These are phyloP conservation scores for Aspergillus versicolor DNA, from an alignment of 2,329 filamentous ascomycete species.

Conservation along the genomic window DNA sequence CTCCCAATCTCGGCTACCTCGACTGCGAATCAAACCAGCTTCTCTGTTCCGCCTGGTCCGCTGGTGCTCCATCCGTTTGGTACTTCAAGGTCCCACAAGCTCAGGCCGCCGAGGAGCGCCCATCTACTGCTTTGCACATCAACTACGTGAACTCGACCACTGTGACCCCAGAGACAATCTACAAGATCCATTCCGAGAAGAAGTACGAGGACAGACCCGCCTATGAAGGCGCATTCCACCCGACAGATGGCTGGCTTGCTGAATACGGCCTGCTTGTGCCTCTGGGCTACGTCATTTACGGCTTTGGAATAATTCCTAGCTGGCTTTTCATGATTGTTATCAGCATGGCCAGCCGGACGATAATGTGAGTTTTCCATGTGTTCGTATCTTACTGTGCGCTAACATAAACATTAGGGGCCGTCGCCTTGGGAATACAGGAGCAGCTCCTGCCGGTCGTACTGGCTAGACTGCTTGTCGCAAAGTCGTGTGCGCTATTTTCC, in stretches of 20 bases:
- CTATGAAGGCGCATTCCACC: conserved; percentile 62
- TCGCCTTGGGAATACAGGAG: conserved; percentile 25
- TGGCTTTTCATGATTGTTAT: conserved; percentile 66
- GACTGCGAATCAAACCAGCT: conserved; percentile 60
- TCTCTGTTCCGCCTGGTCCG: conserved; percentile 62
- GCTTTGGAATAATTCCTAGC: conserved; percentile 58
- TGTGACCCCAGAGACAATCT: conserved; percentile 57
- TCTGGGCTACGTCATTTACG: conserved; percentile 57
- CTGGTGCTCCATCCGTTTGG: conserved; percentile 56
- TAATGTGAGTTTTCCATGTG: conserved; percentile 54
- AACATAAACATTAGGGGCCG: conserved; percentile 24
- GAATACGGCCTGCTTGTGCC: conserved; percentile 54
- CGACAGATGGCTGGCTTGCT: conserved; percentile 58
- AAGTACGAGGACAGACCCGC: conserved; percentile 51
- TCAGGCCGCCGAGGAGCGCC: conserved; percentile 52
- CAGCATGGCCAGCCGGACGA: conserved; percentile 58
- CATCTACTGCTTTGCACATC: conserved; percentile 54
- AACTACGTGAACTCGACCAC: conserved; percentile 58
- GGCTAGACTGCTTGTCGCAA: conserved; percentile 20
- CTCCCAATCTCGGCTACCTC: conserved; percentile 58
- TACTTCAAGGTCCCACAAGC: conserved; percentile 58
- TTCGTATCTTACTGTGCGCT: conserved; percentile 4
- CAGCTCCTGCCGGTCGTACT: conserved; percentile 17
- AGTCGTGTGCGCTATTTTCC: conserved; percentile 13
- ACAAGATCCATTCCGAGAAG: conserved; percentile 57